A percentile compares a stretch with the other conserved stretches of the same genome.
These are phyloP conservation scores for Tillandsia fasciculata DNA, from an alignment of 176 grass and related monocot species.

Conservation along the genomic window DNA sequence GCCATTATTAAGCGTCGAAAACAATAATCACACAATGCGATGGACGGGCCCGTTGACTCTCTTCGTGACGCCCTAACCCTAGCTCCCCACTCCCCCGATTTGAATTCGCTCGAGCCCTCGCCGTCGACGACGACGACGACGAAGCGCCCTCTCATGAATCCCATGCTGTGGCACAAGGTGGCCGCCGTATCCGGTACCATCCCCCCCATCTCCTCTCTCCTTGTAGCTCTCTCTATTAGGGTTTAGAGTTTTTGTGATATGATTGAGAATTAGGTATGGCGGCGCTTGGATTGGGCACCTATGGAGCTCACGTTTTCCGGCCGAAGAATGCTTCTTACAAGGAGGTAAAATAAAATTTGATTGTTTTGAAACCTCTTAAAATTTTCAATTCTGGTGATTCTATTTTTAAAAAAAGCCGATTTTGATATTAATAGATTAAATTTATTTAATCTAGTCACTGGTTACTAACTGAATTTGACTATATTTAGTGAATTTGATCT, in stretches of 20 bases:
- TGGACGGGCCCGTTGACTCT: background rate
- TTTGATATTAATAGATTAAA: too few relatives aligned
- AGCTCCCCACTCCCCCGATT: background rate
- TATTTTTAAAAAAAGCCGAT: too few relatives aligned
- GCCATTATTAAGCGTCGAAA: too few relatives aligned
- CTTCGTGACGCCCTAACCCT: background rate
- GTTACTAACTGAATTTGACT: too few relatives aligned
- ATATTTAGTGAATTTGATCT: too few relatives aligned
- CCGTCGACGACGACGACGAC: background rate
- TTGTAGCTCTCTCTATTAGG: background rate
- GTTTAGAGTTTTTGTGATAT: background rate
- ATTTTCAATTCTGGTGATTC: too few relatives aligned
- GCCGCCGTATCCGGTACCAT: slow-evolving; percentile 71
- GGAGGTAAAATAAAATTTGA: slow-evolving; percentile 33
- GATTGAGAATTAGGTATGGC: slow-evolving; percentile 43
- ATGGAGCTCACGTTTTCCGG: slow-evolving; percentile 61
- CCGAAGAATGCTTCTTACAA: slow-evolving; percentile 70
- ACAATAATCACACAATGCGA: background rate
- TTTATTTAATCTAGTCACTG: too few relatives aligned
- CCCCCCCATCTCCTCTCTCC: background rate
- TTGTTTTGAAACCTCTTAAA: too few relatives aligned
- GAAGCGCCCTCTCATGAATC: slow-evolving; percentile 23
- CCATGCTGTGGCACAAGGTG: slow-evolving; percentile 83
- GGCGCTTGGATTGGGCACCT: slow-evolving; percentile 81
- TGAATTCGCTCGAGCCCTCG: background rate